These are phyloP conservation scores for Suillus fuscotomentosus DNA, from an alignment of 768 basidiomycete species.

Conservation along the genomic window DNA sequence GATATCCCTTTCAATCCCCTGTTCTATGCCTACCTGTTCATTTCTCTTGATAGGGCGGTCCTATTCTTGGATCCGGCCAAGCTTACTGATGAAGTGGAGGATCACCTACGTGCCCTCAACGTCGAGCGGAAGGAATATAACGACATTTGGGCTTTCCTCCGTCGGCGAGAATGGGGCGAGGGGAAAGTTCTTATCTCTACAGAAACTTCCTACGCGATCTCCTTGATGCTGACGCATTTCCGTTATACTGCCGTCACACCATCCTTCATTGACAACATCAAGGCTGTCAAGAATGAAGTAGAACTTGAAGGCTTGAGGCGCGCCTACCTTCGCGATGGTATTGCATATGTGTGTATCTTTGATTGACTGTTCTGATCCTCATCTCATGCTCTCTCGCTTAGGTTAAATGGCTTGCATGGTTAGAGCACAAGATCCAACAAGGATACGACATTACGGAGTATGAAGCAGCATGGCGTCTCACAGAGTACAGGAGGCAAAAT, in stretches of 20 bases:
- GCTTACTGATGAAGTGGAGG: constrained; percentile 52
- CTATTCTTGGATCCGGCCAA: constrained; percentile 78
- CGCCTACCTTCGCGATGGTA: constrained; percentile 91
- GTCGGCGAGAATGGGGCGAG: constrained; percentile 72
- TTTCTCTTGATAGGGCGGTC: constrained; percentile 58
- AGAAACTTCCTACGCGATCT: constrained; percentile 79
- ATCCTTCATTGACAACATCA: constrained; percentile 70
- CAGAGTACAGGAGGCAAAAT: constrained; percentile 67
- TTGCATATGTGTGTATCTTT: constrained; percentile 62
- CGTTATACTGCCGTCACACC: constrained; percentile 73
- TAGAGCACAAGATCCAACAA: constrained; percentile 74
- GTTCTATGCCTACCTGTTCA: constrained; percentile 83
- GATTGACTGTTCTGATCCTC: constrained; percentile 8
- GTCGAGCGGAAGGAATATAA: constrained; percentile 69
- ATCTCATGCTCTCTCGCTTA: constrained; percentile 22
- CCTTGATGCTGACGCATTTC: constrained; percentile 80
- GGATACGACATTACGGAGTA: constrained; percentile 89
- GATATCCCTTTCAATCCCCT: constrained; percentile 93
- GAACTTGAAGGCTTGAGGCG: constrained; percentile 81
- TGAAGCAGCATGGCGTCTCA: constrained; percentile 84
- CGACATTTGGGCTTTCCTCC: constrained; percentile 76
- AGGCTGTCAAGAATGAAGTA: constrained; percentile 84
- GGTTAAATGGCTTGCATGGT: constrained; percentile 87
- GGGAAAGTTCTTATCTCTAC: constrained; percentile 77
- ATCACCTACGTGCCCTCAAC: constrained; percentile 56